Evolutionary conservation across 192 early-diverging fungal species (phyloP), one percentile per base, ranked within the genome.

Genomic region (Podila minutissima): DNA sequence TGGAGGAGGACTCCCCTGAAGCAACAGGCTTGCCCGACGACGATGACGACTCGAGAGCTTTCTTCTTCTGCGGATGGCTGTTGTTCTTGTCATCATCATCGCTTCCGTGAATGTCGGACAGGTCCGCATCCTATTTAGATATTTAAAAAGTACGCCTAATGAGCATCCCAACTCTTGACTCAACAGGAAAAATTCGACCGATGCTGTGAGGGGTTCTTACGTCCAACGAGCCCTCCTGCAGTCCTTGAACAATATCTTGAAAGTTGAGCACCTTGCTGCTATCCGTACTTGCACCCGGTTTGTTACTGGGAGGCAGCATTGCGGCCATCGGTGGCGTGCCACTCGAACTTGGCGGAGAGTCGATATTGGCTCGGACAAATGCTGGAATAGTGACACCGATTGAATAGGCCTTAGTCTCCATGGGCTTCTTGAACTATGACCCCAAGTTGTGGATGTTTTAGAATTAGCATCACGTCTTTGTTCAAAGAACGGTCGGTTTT

Each of bases 221-320:
- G 17, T 73, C 67, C 13, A 81, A 49, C 19, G 77, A 81, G 0
- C 77, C 77, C 46, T 81, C 77, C 17, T 73, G 66, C 7, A 81
- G 67, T 5, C 71, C 77, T 28, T 69, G 67, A 6, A 81, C 37
- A 33, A 81, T 81, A 20, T 72, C 62, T 7, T 72, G 26, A 46
- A 81, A 81, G 1, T 37, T 59, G 22, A 46, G 2, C 24, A 62
- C 59, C 22, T 72, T 29, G 12, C 64, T 64, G 41, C 9, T 51
- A 26, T 46, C 55, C 5, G 62, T 49, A 11, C 62, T 59, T 15
- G 19, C 20, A 19, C 26, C n/a, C 33, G 53, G 2, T 17, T 64
- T 26, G 8, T 13, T 10, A 1, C 35, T 24, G 50, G 22, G 38
- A 33, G 24, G 67, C 12, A 12, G 8, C 24, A 57, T 28, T 77